A percentile compares a stretch with the other conserved stretches of the same genome.
These are phyloP conservation scores for Dendrostoma leiphaemia DNA, from an alignment of 2,329 filamentous ascomycete species.

Conservation along the genomic window DNA sequence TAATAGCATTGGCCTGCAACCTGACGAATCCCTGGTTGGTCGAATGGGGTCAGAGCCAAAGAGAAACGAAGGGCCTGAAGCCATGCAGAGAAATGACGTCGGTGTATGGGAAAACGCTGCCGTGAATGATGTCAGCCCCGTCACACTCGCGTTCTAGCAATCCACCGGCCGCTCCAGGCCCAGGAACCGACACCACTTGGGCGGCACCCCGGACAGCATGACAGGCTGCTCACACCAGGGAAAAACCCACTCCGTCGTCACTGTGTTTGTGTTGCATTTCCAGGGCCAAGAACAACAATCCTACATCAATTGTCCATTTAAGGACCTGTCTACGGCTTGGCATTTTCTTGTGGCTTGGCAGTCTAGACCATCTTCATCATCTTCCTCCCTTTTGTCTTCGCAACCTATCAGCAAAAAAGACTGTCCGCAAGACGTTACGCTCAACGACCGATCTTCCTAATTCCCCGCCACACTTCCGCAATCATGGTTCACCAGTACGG, in stretches of 20 bases:
- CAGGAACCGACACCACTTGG: background rate
- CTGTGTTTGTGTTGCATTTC: too few relatives aligned
- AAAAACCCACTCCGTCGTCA: too few relatives aligned
- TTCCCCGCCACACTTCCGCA: background rate
- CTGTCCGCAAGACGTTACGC: too few relatives aligned
- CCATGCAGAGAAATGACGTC: background rate
- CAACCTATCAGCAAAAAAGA: too few relatives aligned
- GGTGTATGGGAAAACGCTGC: too few relatives aligned
- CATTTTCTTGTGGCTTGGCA: background rate
- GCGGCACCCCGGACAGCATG: background rate
- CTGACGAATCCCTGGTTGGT: too few relatives aligned
- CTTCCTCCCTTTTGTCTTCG: background rate
- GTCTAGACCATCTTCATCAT: background rate
- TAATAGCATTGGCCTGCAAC: background rate
- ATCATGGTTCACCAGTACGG: conserved; percentile 50
- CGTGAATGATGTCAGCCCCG: background rate
- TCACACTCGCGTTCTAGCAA: background rate
- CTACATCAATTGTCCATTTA: background rate
- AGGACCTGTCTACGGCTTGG: conserved; percentile 1
- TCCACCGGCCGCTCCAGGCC: background rate
- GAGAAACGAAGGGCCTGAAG: background rate
- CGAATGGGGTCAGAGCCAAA: background rate
- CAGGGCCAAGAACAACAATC: too few relatives aligned
- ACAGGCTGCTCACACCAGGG: too few relatives aligned
- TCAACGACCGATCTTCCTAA: too few relatives aligned